Base-by-base conservation (phyloP, 805 yeast genomes). In the Candida nanaspora region DNA sequence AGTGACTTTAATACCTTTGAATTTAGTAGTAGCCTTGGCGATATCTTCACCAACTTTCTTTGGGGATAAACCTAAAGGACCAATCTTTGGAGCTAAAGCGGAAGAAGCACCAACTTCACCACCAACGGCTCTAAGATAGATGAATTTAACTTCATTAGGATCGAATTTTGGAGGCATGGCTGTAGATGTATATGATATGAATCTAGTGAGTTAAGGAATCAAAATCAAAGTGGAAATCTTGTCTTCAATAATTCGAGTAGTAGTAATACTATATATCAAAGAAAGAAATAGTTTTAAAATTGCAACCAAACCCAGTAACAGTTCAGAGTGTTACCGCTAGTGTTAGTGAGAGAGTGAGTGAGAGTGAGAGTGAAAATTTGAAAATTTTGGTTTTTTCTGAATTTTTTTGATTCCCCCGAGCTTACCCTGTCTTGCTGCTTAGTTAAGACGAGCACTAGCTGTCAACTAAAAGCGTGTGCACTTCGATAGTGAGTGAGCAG, bases 21-120 rank as follows among this genome's bases (percentile, higher is more conserved):
- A 91, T 69, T 83, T 80, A 78, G 86, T 84, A 78, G 98, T 91
- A 71, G 98, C 98, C 84, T 93, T 93, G 71, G 98, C 98, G 65
- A 93, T 93, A 71, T 93, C 98, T 77, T 93, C 98, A 89, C 98
- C 98, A 68, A 93, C 96, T 84, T 93, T 91, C 95, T 91, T 93
- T 79, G 98, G 97, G 52, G 97, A 88, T 63, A 93, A 80, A 88
- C 98, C 98, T 70, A 93, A 86, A 62, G 98, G 98, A 86, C 98
- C 98, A 69, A 93, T 93, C 91, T 93, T 93, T 71, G 98, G 98
- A 62, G 98, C 98, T 66, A 93, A 85, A 58, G 98, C 96, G 57
- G 98, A 86, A 52, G 98, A 88, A 66, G 97, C 96, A 79, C 98
- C 98, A 65, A 93, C 94, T 81, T 93, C 98, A 82, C 98, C 98